Evolutionary conservation across 2,329 filamentous ascomycete species (phyloP).

Genomic region (Neurospora crassa): DNA sequence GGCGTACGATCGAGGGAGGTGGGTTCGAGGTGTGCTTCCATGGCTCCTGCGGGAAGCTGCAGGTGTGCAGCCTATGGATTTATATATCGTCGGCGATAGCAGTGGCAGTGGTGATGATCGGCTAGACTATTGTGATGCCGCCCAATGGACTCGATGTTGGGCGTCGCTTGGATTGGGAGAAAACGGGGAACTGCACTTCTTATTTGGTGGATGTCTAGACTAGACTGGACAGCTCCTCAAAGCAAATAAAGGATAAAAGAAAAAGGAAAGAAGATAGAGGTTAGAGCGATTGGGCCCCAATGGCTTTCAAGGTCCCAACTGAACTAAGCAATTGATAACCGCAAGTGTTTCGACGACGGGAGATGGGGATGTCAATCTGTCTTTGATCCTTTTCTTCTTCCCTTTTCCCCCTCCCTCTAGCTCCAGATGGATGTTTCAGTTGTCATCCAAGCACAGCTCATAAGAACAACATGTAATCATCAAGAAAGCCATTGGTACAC

Average conservation of each 20-base stretch:
- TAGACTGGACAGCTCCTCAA: neutral
- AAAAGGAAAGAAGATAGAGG: neutral
- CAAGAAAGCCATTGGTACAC: neutral
- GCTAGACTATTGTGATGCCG: neutral
- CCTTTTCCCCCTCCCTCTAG: neutral
- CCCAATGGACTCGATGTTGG: neutral
- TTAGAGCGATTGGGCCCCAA: neutral
- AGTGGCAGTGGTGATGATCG: neutral
- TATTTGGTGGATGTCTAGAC: neutral
- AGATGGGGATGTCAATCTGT: neutral
- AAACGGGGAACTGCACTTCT: neutral
- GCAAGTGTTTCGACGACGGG: neutral
- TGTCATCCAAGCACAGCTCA: neutral
- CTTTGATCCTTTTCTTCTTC: neutral
- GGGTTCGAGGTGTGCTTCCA: neutral
- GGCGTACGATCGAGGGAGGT: neutral
- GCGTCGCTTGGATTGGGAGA: neutral
- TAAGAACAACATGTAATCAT: neutral
- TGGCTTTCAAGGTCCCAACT: neutral
- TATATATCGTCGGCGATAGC: neutral
- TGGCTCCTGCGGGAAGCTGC: neutral
- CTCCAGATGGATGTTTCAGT: neutral
- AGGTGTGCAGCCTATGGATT: neutral
- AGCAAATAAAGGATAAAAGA: too few species aligned
- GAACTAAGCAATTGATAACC: neutral